A percentile compares a stretch with the other conserved stretches of the same genome.
Conservation (phyloP, 2,329 filamentous ascomycete species). For the Blumeria hordei region DNA sequence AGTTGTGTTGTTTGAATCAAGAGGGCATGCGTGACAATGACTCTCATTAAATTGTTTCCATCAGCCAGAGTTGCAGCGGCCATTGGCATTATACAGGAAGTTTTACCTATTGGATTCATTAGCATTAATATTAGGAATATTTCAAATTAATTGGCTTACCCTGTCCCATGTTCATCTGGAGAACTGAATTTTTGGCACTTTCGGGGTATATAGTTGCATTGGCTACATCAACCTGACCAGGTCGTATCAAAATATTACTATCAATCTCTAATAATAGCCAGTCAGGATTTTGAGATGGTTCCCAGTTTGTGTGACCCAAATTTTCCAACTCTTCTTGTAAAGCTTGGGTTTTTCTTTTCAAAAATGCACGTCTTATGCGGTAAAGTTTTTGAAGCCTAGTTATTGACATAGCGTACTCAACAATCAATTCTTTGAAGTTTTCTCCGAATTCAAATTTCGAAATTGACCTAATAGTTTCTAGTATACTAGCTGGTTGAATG, state of each 20-base stretch:
- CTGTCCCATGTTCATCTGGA: slow-evolving; percentile 46
- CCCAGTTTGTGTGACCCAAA: slow-evolving; percentile 17
- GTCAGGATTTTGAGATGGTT: slow-evolving; percentile 23
- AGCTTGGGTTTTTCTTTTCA: slow-evolving; percentile 13
- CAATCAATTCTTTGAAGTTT: slow-evolving; percentile 17
- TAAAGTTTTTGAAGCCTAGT: slow-evolving; percentile 20
- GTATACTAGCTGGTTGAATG: slow-evolving; percentile 17
- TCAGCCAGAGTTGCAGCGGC: slow-evolving; percentile 23
- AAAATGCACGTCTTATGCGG: slow-evolving; percentile 18
- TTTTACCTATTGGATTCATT: slow-evolving; percentile 23
- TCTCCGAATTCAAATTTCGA: slow-evolving; percentile 12
- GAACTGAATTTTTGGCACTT: slow-evolving; percentile 28
- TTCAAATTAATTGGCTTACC: slow-evolving; percentile 15
- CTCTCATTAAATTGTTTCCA: slow-evolving; percentile 17
- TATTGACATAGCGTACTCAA: slow-evolving; percentile 18
- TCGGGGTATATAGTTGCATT: slow-evolving; percentile 29
- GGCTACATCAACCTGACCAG: slow-evolving; percentile 37
- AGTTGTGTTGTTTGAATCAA: slow-evolving; percentile 22
- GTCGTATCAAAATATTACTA: slow-evolving; percentile 33
- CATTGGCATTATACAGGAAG: slow-evolving; percentile 30
- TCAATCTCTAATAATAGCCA: slow-evolving; percentile 49
- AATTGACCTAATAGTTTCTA: slow-evolving; percentile 19
- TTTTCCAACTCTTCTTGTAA: slow-evolving; percentile 18
- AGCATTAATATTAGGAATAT: not conserved
- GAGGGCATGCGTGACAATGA: slow-evolving; percentile 22